phyloP scores from a whole-genome alignment of 352 stramenopile genomes.

The Phytopythium aichiense region DNA sequence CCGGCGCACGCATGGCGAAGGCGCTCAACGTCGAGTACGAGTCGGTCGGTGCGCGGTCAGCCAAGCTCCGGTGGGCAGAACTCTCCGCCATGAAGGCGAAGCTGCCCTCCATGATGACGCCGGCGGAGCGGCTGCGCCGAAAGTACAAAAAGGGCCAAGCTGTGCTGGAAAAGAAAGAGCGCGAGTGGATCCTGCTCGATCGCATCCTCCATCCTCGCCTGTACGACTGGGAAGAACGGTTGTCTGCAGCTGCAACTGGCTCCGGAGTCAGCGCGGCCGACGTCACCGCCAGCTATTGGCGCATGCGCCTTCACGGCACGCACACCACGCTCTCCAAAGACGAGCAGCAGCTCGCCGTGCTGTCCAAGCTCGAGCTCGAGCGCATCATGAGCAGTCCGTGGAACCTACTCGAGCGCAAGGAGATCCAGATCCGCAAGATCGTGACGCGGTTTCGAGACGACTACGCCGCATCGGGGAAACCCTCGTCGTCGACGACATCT shows the following conservation, averaged over 20 bases:
- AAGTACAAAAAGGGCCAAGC: constrained; percentile 79
- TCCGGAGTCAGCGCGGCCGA: constrained; percentile 11
- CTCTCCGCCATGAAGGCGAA: constrained; percentile 71
- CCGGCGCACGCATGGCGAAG: constrained; percentile 41
- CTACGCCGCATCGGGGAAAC: constrained; percentile 7
- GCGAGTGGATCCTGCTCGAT: constrained; percentile 74
- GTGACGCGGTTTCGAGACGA: constrained; percentile 67
- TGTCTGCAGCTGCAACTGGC: constrained; percentile 13
- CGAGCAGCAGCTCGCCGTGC: constrained; percentile 52
- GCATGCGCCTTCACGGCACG: constrained; percentile 40
- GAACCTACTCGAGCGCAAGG: constrained; percentile 68
- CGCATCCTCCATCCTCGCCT: constrained; percentile 54
- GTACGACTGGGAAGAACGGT: constrained; percentile 67
- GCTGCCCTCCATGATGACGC: constrained; percentile 75
- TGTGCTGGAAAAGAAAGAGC: constrained; percentile 63
- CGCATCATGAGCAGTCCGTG: constrained; percentile 67
- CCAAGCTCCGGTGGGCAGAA: constrained; percentile 68
- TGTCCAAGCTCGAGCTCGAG: constrained; percentile 63
- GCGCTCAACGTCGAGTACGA: constrained; percentile 68
- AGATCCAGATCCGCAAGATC: constrained; percentile 74
- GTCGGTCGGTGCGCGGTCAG: constrained; percentile 36
- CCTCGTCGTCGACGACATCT: constrained; percentile 9
- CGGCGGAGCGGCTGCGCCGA: constrained; percentile 56
- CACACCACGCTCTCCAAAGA: constrained; percentile 54
- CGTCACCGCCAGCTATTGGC: constrained; percentile 12